Conservation (phyloP, 208 protist species). For the Leishmania amazonensis region DNA sequence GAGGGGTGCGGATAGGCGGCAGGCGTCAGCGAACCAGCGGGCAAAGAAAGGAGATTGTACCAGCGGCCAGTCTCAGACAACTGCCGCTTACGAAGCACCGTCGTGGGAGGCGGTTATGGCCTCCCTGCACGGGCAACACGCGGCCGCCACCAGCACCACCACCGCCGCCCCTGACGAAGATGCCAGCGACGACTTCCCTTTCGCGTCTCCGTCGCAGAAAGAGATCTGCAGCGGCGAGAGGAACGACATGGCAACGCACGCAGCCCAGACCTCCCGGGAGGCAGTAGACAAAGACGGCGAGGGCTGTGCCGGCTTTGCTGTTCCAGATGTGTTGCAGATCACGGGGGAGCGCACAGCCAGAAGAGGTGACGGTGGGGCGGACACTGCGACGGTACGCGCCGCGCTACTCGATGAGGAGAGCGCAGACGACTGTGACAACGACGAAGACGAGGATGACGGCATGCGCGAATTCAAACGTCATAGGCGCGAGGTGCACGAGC, state of each 20-base stretch:
- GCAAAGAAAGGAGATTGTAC: not conserved
- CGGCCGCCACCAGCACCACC: not conserved
- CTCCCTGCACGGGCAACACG: slow-evolving; percentile 10
- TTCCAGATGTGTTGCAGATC: not conserved
- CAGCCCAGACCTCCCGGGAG: not conserved
- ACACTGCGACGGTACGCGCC: not conserved
- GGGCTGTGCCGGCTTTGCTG: not conserved
- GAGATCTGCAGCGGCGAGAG: not conserved
- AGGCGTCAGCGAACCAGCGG: not conserved
- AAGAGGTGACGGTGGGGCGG: not conserved
- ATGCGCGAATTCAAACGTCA: slow-evolving; percentile 73
- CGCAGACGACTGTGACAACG: slow-evolving; percentile 28
- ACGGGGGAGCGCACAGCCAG: not conserved
- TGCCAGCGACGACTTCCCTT: not conserved
- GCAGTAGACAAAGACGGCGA: not conserved
- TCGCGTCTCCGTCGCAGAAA: not conserved
- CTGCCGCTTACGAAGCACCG: slow-evolving; percentile 11
- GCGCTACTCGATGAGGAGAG: not conserved
- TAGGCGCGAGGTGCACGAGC: slow-evolving; percentile 25
- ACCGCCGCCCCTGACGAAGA: no score
- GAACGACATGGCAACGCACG: not conserved
- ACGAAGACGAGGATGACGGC: slow-evolving; percentile 39
- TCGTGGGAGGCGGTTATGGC: slow-evolving; percentile 35
- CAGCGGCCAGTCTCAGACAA: not conserved
- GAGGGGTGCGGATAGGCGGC: not conserved